phyloP scores from a whole-genome alignment of 1,284 basidiomycete genomes.

The Ceratobasidium sp. region DNA sequence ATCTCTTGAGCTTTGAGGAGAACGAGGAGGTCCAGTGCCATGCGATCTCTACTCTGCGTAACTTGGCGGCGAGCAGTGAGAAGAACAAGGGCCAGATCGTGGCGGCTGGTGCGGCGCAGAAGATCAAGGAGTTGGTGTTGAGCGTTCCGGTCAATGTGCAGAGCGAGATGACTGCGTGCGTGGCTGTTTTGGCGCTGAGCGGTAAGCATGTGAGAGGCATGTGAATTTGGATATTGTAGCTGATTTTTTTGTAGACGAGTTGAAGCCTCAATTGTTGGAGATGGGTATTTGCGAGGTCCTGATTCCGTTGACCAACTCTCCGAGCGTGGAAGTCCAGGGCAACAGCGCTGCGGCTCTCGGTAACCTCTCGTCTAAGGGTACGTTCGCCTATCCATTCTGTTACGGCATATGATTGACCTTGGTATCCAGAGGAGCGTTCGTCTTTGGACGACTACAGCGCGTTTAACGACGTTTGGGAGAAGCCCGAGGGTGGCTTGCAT shows the following conservation, averaged over 20 bases:
- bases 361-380: slow-evolving; percentile 95
- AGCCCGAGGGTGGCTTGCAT: slow-evolving; percentile 97
- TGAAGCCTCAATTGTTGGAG: slow-evolving; percentile 94
- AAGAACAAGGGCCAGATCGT: slow-evolving; percentile 99
- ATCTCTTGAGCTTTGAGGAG: slow-evolving; percentile 96
- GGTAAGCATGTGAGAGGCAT: slow-evolving; percentile 64
- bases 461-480: slow-evolving; percentile 98
- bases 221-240: background rate
- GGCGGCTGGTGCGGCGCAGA: slow-evolving; percentile 97
- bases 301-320: slow-evolving; percentile 95
- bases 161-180: slow-evolving; percentile 99
- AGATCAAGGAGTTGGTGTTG: slow-evolving; percentile 96
- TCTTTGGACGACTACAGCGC: slow-evolving; percentile 95
- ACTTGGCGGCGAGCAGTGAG: slow-evolving; percentile 96
- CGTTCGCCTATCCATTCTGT: slow-evolving; percentile 38
- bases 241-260: slow-evolving; percentile 71
- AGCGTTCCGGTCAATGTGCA: slow-evolving; percentile 97
- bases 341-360: slow-evolving; percentile 98
- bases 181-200: slow-evolving; percentile 92
- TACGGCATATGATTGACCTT: background rate
- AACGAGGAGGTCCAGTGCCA: slow-evolving; percentile 99
- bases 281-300: slow-evolving; percentile 99
- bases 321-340: slow-evolving; percentile 97
- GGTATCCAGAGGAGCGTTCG: slow-evolving; percentile 72
- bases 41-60: slow-evolving; percentile 98